Percentiles rank a stretch among this genome's conserved stretches.
phyloP scores from a whole-genome alignment of 495 filamentous ascomycete genomes.

The Thermothielavioides terrestris region DNA sequence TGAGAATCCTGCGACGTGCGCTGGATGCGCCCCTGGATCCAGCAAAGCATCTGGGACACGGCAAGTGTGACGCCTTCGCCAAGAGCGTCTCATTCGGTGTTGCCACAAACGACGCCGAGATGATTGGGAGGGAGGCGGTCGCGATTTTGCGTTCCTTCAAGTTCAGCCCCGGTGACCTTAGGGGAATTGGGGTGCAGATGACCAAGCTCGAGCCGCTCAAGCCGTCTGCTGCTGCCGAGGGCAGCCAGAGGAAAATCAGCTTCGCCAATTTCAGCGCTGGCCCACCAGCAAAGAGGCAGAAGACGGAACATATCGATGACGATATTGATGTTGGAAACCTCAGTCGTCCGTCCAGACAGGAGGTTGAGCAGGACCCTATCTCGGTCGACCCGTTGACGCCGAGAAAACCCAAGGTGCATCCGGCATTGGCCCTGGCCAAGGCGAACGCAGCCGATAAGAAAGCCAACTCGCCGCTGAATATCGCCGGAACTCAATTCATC shows the following conservation, averaged over 20 bases:
- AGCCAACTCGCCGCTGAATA: slow-evolving; percentile 61
- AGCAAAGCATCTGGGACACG: slow-evolving; percentile 89
- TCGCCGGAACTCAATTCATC: slow-evolving; percentile 78
- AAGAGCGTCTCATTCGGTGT: slow-evolving; percentile 77
- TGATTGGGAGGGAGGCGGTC: slow-evolving; percentile 70
- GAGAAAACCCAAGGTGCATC: slow-evolving; percentile 50
- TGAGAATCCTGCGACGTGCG: slow-evolving; percentile 87
- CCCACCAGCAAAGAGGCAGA: slow-evolving; percentile 21
- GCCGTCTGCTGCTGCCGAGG: slow-evolving; percentile 33
- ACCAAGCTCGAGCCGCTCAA: slow-evolving; percentile 81
- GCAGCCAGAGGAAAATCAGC: slow-evolving; percentile 29
- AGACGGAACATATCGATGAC: slow-evolving; percentile 22
- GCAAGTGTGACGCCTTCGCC: slow-evolving; percentile 87
- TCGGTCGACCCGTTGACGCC: slow-evolving; percentile 51
- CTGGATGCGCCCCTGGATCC: slow-evolving; percentile 84
- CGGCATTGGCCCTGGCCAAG: slow-evolving; percentile 45
- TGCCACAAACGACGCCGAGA: slow-evolving; percentile 62
- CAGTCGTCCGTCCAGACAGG: background rate
- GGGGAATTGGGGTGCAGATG: slow-evolving; percentile 86
- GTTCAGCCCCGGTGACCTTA: slow-evolving; percentile 80
- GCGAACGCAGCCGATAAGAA: slow-evolving; percentile 49
- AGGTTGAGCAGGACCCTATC: slow-evolving; percentile 39
- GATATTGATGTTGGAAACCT: slow-evolving; percentile 13
- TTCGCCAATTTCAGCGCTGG: slow-evolving; percentile 12
- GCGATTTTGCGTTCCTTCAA: slow-evolving; percentile 72